These are phyloP conservation scores for Mortierella sp. DNA, from an alignment of 371 early-diverging fungal genomes.

Conservation along the genomic window DNA sequence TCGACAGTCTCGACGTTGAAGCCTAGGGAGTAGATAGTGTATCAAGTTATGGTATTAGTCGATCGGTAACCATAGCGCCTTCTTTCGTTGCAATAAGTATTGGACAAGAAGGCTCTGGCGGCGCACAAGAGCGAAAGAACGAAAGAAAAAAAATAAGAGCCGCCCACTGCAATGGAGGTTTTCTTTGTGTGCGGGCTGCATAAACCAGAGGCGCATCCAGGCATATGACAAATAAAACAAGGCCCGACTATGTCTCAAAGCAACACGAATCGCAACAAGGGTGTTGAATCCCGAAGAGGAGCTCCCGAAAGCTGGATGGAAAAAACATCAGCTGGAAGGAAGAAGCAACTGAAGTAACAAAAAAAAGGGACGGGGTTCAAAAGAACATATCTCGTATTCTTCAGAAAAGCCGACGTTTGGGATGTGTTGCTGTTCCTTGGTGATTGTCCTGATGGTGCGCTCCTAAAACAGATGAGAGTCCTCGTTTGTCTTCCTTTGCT, in stretches of 20 bases:
- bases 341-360: not conserved
- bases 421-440: not conserved
- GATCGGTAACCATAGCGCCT: not conserved
- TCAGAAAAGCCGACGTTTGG: not conserved
- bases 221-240: constrained; percentile 1
- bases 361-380: not conserved
- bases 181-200: not conserved
- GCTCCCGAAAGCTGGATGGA: not conserved
- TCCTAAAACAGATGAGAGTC: not conserved
- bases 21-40: constrained; percentile 67
- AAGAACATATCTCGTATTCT: not conserved
- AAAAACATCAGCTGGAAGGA: not conserved
- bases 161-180: not conserved
- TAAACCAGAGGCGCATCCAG: not conserved
- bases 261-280: not conserved
- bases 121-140: not conserved
- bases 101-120: not conserved
- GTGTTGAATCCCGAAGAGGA: not conserved
- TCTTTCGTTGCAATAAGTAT: not conserved
- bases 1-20: constrained; percentile 98
- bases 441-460: not conserved
- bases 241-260: not conserved
- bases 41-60: not conserved
- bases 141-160: constrained; percentile 12
- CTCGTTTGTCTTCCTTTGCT: not conserved